Percentiles rank a stretch among this genome's conserved stretches.
phyloP scores from a whole-genome alignment of 2,329 filamentous ascomycete species.

The Pestalotiopsis sp. region DNA sequence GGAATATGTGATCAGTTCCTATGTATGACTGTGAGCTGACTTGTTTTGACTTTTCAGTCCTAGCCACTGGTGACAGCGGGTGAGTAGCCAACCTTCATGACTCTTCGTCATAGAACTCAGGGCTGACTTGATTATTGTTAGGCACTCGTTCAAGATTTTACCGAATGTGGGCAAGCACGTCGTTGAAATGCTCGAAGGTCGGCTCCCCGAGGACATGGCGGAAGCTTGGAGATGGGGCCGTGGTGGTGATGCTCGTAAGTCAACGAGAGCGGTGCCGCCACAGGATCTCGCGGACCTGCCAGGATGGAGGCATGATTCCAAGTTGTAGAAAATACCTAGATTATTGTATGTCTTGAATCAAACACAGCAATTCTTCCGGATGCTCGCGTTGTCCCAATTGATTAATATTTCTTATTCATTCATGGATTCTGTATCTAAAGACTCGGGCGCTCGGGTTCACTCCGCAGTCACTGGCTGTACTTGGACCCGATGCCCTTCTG shows the following conservation, averaged over 20 bases:
- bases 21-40: no score
- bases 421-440: neutral
- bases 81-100: slow-evolving; percentile 22
- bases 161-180: slow-evolving; percentile 47
- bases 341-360: neutral
- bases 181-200: slow-evolving; percentile 43
- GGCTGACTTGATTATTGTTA: slow-evolving; percentile 14
- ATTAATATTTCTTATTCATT: neutral
- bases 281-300: slow-evolving; percentile 46
- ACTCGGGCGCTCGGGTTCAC: neutral
- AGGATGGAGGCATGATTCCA: slow-evolving; percentile 37
- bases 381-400: neutral
- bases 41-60: slow-evolving; percentile 14
- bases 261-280: slow-evolving; percentile 37
- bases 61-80: slow-evolving; percentile 48
- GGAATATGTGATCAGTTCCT: no score
- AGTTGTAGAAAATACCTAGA: neutral
- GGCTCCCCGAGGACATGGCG: slow-evolving; percentile 36
- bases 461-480: slow-evolving; percentile 14
- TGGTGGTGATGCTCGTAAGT: slow-evolving; percentile 43
- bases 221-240: slow-evolving; percentile 45
- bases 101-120: neutral
- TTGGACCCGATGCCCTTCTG: slow-evolving; percentile 20
- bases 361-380: no score
- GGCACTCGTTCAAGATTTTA: slow-evolving; percentile 45